Evolutionary conservation across 345 rosid genomes (phyloP), one percentile per base, ranked within the genome.

Genomic region (Cardamine occulta): DNA sequence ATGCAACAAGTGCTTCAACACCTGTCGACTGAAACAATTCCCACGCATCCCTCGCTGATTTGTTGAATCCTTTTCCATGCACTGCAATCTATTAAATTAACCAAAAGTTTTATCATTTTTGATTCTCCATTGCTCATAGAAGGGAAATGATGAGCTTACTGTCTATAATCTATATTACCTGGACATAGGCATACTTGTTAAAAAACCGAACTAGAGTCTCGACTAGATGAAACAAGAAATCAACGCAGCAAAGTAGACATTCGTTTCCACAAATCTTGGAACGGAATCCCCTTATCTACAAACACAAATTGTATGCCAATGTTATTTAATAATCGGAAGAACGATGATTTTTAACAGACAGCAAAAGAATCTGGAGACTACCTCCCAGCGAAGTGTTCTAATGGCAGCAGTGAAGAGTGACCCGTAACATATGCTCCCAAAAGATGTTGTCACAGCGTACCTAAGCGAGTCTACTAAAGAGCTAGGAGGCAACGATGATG

Each of bases 141-240:
- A 29, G 26, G 3, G 3, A 60, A 15, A 67, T 37, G 14, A 59
- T 58, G 17, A 42, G n/a, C 15, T 59, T 78, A 63, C 51, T 42
- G 19, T 61, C 58, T 7, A 51, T 2, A 31, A 31, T 76, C 15
- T 37, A 34, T 79, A 34, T 88, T 88, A 95, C 97, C 99, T 87
- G 99, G 65, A 92, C 97, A 76, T 86, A 92, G 1, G 97, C 99
- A 63, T 95, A 95, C 83, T 89, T 95, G 88, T 92, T 95, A 65
- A 95, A 95, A 66, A 91, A 95, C 17, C 99, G 92, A 71, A 92
- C 99, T 74, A 95, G 99, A 54, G 99, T 95, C 81, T 95, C 99
- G 70, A 95, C 97, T 14, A 92, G 87, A 80, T 95, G 86, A 79
- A 95, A 95, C 37, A 95, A 60, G 78, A 95, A 92, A 82, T 92